Evolutionary conservation across 495 filamentous ascomycete species (phyloP).

Genomic region (Alectoria sarmentosa): DNA sequence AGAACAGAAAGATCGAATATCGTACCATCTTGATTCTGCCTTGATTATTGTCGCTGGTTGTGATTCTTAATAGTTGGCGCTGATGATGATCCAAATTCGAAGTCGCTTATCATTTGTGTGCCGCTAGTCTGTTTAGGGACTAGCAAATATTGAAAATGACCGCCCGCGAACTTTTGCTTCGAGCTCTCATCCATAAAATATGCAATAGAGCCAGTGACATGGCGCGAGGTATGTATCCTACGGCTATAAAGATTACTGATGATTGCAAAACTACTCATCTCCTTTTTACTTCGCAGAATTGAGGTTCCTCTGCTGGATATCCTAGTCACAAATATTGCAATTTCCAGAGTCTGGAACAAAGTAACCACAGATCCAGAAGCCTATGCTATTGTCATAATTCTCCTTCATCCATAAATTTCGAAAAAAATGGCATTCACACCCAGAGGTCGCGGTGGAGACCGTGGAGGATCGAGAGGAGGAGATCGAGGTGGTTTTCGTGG

Average conservation of each 20-base stretch:
- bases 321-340: constrained; percentile 3
- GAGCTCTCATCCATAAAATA: not conserved
- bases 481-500: constrained; percentile 24
- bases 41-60: constrained; percentile 9
- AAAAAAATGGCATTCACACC: constrained; percentile 27
- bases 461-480: constrained; percentile 20
- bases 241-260: fast-evolving
- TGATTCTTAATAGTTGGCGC: constrained; percentile 1
- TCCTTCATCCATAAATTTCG: not conserved
- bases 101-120: constrained; percentile 26
- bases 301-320: constrained; percentile 2
- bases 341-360: not conserved
- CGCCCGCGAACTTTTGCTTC: constrained; percentile 16
- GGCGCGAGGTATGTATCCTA: not conserved
- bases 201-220: not conserved
- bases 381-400: not conserved
- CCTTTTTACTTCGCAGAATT: not conserved
- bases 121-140: constrained; percentile 14
- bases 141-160: constrained; percentile 14
- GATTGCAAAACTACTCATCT: not conserved
- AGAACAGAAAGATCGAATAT: constrained; percentile 3
- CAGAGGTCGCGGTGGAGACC: constrained; percentile 27
- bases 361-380: not conserved
- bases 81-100: constrained; percentile 16
- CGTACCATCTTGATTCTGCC: constrained; percentile 48